These are phyloP conservation scores for Phoma sp. DNA, from an alignment of 2,329 filamentous ascomycete species.

Conservation along the genomic window DNA sequence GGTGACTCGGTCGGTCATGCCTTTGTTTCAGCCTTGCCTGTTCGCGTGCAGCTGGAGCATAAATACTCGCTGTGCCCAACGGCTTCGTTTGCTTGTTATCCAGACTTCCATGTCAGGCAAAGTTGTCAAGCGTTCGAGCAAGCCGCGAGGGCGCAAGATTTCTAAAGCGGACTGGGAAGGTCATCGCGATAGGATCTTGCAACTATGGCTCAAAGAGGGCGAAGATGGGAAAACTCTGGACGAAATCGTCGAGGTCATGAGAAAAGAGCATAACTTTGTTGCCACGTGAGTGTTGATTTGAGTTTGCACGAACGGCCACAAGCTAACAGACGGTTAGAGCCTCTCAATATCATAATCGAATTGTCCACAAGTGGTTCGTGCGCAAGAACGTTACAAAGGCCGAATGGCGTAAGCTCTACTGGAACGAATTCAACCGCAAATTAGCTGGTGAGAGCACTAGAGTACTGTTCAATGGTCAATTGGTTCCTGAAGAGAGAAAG, in stretches of 20 bases:
- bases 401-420: slow-evolving; percentile 11
- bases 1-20: neutral
- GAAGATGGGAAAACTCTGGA: neutral
- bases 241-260: slow-evolving; percentile 2
- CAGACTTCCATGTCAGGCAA: neutral
- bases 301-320: neutral
- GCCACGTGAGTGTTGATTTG: neutral
- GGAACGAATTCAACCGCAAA: neutral
- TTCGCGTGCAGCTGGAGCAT: neutral
- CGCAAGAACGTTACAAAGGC: slow-evolving; percentile 9
- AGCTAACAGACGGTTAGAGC: neutral
- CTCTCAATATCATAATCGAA: slow-evolving; percentile 4
- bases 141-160: slow-evolving; percentile 1
- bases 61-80: neutral
- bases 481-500: slow-evolving; percentile 4
- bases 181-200: neutral
- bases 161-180: neutral
- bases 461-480: neutral
- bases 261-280: neutral
- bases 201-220: slow-evolving; percentile 1
- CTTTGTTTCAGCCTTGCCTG: slow-evolving; percentile 1
- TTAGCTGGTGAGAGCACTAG: neutral
- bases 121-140: neutral
- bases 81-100: neutral
- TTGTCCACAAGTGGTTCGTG: slow-evolving; percentile 4